These are phyloP conservation scores for Stachybotrys echinatus DNA, from an alignment of 2,329 filamentous ascomycete genomes.

Conservation along the genomic window DNA sequence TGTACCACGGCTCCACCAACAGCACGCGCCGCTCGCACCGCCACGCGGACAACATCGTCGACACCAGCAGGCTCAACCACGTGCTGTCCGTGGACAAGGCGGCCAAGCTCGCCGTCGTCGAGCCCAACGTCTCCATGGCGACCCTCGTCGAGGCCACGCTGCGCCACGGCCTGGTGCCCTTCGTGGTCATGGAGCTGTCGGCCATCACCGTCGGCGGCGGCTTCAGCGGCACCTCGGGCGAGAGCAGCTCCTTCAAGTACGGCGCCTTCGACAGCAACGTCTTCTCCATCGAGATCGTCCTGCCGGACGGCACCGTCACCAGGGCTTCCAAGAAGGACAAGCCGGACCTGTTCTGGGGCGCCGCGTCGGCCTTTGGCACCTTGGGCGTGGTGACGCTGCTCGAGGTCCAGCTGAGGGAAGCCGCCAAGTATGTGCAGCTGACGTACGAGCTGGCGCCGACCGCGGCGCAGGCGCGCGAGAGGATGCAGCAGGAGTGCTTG, in stretches of 20 bases:
- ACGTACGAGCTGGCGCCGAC: conserved; percentile 45
- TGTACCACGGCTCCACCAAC: conserved; percentile 74
- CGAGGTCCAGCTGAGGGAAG: conserved; percentile 53
- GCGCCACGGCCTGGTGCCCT: conserved; percentile 51
- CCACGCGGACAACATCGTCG: conserved; percentile 50
- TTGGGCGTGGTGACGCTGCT: conserved; percentile 61
- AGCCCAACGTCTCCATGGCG: conserved; percentile 68
- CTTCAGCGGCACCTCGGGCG: conserved; percentile 60
- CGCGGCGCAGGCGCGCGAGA: conserved; percentile 29
- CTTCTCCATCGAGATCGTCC: conserved; percentile 58
- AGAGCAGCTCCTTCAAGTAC: conserved; percentile 63
- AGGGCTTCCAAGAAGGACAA: conserved; percentile 48
- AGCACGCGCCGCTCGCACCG: conserved; percentile 59
- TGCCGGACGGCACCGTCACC: conserved; percentile 53
- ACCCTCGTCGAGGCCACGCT: conserved; percentile 52
- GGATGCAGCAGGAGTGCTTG: conserved; percentile 37
- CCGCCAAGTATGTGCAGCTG: conserved; percentile 51
- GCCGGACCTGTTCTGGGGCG: conserved; percentile 58
- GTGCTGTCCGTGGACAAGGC: conserved; percentile 55
- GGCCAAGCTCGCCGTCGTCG: conserved; percentile 54
- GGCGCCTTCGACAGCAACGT: conserved; percentile 62
- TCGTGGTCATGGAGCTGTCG: conserved; percentile 67
- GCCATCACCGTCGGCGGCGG: conserved; percentile 68
- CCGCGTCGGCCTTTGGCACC: conserved; percentile 61
- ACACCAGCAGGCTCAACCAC: conserved; percentile 59